Percentiles rank a stretch among this genome's conserved stretches.
phyloP scores from a whole-genome alignment of 306 rosid species.

The Psophocarpus tetragonolobus region DNA sequence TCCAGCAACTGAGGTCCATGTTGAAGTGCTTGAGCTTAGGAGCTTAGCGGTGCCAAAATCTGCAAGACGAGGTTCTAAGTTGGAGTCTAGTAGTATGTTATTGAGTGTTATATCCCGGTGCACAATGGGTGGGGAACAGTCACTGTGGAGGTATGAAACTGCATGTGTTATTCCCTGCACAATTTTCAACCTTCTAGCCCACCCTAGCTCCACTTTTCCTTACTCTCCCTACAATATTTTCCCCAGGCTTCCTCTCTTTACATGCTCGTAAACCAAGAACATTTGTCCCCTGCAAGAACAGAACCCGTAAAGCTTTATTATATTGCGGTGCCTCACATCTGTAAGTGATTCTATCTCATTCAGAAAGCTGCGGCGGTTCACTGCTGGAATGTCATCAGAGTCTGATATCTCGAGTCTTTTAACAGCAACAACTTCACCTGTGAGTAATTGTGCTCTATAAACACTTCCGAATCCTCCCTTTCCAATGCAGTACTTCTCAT shows the following conservation, averaged over 20 bases:
- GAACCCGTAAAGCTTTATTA: slow-evolving; percentile 65
- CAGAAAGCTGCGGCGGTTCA: slow-evolving; percentile 49
- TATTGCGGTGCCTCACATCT: slow-evolving; percentile 64
- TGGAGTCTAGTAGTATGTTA: slow-evolving; percentile 54
- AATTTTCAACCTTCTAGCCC: slow-evolving; percentile 56
- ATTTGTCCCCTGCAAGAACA: slow-evolving; percentile 50
- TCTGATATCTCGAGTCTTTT: slow-evolving; percentile 52
- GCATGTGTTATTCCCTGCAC: slow-evolving; percentile 70
- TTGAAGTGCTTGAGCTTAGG: slow-evolving; percentile 41
- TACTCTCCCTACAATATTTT: slow-evolving; percentile 53
- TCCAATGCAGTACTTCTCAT: slow-evolving; percentile 63
- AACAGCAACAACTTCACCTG: slow-evolving; percentile 58
- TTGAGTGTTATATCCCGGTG: slow-evolving; percentile 63
- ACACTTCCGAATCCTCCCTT: slow-evolving; percentile 78
- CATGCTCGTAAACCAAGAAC: slow-evolving; percentile 62
- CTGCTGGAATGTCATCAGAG: slow-evolving; percentile 47
- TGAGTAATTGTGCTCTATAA: slow-evolving; percentile 48
- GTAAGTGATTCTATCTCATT: slow-evolving; percentile 64
- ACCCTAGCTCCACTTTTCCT: slow-evolving; percentile 42
- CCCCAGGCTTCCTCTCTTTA: slow-evolving; percentile 54
- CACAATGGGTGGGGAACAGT: slow-evolving; percentile 60
- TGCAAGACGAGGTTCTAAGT: slow-evolving; percentile 60
- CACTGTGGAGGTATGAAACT: slow-evolving; percentile 62
- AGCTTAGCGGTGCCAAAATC: slow-evolving; percentile 75
- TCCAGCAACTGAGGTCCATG: slow-evolving; percentile 67